Evolutionary conservation across 2,329 filamentous ascomycete species (phyloP).

Genomic region (Talaromyces piceae): DNA sequence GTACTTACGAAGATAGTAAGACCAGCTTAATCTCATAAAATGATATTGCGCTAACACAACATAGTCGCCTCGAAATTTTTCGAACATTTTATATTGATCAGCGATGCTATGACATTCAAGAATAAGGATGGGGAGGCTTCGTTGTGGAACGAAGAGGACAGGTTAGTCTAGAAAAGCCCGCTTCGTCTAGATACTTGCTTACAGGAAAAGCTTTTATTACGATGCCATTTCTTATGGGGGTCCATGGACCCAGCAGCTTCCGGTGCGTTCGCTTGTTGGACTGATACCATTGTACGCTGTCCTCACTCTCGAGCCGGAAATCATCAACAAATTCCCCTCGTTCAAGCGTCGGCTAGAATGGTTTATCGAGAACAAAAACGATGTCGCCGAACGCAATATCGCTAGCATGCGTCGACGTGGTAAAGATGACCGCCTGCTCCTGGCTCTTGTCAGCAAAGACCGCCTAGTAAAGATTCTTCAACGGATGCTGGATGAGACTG

Average conservation of each 20-base stretch:
- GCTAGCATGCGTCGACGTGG: slow-evolving; percentile 85
- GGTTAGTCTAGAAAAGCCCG: slow-evolving; percentile 18
- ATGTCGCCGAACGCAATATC: slow-evolving; percentile 88
- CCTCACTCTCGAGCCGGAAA: slow-evolving; percentile 83
- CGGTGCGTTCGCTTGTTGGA: slow-evolving; percentile 84
- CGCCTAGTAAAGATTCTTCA: slow-evolving; percentile 81
- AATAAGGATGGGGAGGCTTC: slow-evolving; percentile 65
- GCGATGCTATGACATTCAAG: slow-evolving; percentile 91
- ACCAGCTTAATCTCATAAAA: slow-evolving; percentile 2
- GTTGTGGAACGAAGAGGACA: slow-evolving; percentile 92
- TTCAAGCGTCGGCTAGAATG: slow-evolving; percentile 92
- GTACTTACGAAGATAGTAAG: slow-evolving; percentile 78
- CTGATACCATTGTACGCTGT: slow-evolving; percentile 91
- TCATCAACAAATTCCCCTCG: slow-evolving; percentile 81
- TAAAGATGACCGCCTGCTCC: slow-evolving; percentile 77
- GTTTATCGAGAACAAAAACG: slow-evolving; percentile 83
- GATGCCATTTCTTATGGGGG: slow-evolving; percentile 96
- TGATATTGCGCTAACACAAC: slow-evolving; percentile 7
- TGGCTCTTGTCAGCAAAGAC: slow-evolving; percentile 88
- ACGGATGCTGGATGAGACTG: slow-evolving; percentile 87
- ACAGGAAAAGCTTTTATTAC: slow-evolving; percentile 70
- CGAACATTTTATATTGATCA: slow-evolving; percentile 96
- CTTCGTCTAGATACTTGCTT: slow-evolving; percentile 6
- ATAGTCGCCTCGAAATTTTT: slow-evolving; percentile 92
- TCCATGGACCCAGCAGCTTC: slow-evolving; percentile 86